A percentile compares a stretch with the other conserved stretches of the same genome.
These are phyloP conservation scores for Coriolopsis trogii DNA, from an alignment of 1,284 basidiomycete species.

Conservation along the genomic window DNA sequence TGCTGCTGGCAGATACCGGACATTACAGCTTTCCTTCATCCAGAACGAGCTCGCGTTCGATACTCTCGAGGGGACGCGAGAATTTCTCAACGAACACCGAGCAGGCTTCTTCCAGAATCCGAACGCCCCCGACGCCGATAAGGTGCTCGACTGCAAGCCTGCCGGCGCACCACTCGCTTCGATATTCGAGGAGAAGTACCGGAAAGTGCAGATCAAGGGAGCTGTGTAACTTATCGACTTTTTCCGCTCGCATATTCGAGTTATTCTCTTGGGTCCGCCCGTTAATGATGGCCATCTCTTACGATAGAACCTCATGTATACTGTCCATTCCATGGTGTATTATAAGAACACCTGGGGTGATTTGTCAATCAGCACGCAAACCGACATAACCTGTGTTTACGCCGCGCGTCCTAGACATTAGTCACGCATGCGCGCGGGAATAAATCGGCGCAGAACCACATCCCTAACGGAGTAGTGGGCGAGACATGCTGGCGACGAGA, in stretches of 20 bases:
- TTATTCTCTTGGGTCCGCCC: not conserved
- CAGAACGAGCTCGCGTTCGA: constrained; percentile 87
- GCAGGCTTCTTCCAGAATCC: constrained; percentile 74
- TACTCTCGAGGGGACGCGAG: constrained; percentile 58
- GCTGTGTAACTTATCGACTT: constrained; percentile 34
- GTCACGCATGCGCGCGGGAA: constrained; percentile 92
- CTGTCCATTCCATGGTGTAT: too few relatives aligned
- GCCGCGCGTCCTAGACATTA: too few relatives aligned
- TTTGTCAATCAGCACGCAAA: too few relatives aligned
- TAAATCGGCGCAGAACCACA: constrained; percentile 84
- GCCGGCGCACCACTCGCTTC: constrained; percentile 54
- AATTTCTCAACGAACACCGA: constrained; percentile 75
- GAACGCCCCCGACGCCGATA: constrained; percentile 56
- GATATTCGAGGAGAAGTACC: constrained; percentile 74
- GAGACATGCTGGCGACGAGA: constrained; percentile 74
- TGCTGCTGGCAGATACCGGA: constrained; percentile 66
- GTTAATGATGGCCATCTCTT: too few relatives aligned
- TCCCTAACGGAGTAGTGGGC: constrained; percentile 81
- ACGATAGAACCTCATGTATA: too few relatives aligned
- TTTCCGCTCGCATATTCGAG: not conserved
- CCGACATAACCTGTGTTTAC: too few relatives aligned
- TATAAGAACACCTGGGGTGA: too few relatives aligned
- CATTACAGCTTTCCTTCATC: constrained; percentile 79
- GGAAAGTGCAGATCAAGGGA: constrained; percentile 76
- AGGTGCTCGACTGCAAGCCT: constrained; percentile 69